phyloP scores from a whole-genome alignment of 2,329 filamentous ascomycete species.

The Venturia carpophila region DNA sequence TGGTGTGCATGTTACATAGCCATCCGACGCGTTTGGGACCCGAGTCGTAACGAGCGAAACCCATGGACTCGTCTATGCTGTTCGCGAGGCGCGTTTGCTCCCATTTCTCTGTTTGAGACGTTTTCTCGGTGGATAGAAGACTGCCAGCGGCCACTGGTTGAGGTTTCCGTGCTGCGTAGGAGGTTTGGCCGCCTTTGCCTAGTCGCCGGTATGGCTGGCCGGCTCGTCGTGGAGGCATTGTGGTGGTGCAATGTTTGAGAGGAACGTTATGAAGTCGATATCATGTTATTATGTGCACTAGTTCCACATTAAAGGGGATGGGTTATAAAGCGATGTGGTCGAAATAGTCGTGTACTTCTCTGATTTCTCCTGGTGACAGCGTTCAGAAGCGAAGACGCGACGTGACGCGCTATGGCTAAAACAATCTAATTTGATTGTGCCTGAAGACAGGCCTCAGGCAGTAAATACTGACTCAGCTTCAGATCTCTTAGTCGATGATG shows the following conservation, averaged over 20 bases:
- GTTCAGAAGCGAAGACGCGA: neutral
- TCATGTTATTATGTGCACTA: neutral
- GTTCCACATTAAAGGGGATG: neutral
- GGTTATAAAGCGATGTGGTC: neutral
- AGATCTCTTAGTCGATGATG: neutral
- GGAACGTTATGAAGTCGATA: neutral
- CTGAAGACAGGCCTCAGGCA: neutral
- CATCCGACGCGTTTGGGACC: conserved; percentile 81
- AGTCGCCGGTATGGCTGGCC: conserved; percentile 37
- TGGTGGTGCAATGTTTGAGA: conserved; percentile 20
- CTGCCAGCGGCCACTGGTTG: conserved; percentile 68
- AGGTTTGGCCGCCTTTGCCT: conserved; percentile 35
- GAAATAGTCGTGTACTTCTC: neutral
- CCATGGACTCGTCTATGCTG: conserved; percentile 89
- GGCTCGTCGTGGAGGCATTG: conserved; percentile 39
- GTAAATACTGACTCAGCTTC: neutral
- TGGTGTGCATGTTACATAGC: conserved; percentile 93
- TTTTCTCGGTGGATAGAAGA: conserved; percentile 69
- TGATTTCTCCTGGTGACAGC: neutral
- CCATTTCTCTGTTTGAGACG: conserved; percentile 85
- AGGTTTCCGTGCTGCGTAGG: conserved; percentile 43
- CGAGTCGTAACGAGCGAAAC: conserved; percentile 84
- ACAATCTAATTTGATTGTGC: neutral
- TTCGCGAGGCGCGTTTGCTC: conserved; percentile 78
- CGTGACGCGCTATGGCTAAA: neutral